Evolutionary conservation across 306 rosid genomes (phyloP).

Genomic region (Dalbergia cultrata): DNA sequence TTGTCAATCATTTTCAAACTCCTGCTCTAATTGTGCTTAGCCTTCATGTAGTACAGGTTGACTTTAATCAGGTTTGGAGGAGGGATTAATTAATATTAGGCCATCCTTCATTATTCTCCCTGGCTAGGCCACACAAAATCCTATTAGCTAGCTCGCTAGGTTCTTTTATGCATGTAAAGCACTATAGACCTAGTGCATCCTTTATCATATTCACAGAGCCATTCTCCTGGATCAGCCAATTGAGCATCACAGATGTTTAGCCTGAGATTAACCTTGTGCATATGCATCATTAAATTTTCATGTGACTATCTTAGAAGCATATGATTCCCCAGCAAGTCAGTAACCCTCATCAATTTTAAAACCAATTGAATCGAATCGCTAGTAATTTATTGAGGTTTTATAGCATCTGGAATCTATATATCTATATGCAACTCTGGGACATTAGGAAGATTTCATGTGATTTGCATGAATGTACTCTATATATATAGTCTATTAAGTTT

Average conservation of each 20-base stretch:
- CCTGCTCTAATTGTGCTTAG: neutral
- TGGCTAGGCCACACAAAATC: too few relatives aligned
- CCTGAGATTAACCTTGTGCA: too few relatives aligned
- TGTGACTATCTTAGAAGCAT: too few relatives aligned
- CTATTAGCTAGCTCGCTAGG: too few relatives aligned
- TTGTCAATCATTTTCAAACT: neutral
- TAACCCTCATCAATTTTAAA: neutral
- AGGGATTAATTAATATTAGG: too few relatives aligned
- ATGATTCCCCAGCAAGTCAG: too few relatives aligned
- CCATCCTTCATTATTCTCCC: too few relatives aligned
- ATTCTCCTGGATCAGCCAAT: neutral
- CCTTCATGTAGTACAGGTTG: too few relatives aligned
- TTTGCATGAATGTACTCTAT: constrained; percentile 44
- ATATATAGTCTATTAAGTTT: neutral
- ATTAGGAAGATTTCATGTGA: constrained; percentile 42
- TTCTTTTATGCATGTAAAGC: too few relatives aligned
- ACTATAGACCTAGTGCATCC: neutral
- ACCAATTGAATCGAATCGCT: constrained; percentile 42
- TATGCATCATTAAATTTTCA: too few relatives aligned
- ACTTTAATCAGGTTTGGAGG: too few relatives aligned
- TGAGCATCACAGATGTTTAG: too few relatives aligned
- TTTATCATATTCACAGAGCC: neutral
- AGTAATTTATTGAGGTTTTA: constrained; percentile 31
- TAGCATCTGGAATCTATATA: constrained; percentile 49
- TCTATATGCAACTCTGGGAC: constrained; percentile 36